Evolutionary conservation across 495 filamentous ascomycete species (phyloP).

Genomic region (Bryoglossum gracile): DNA sequence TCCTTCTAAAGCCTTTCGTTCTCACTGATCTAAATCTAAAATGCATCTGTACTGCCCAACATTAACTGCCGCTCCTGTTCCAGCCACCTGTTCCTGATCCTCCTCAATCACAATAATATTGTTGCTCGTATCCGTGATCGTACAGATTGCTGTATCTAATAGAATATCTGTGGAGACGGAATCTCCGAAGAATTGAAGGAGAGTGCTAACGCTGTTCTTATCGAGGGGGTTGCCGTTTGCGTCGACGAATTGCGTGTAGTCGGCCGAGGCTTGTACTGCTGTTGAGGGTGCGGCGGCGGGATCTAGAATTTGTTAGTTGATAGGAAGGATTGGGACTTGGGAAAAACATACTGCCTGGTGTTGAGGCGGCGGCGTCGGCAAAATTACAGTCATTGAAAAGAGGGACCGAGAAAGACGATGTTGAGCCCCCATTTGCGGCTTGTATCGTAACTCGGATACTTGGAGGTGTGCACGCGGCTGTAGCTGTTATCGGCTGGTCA

Average conservation of each 20-base stretch:
- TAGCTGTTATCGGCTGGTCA: not conserved
- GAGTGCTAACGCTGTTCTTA: not conserved
- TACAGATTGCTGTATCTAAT: not conserved
- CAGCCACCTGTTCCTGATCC: not conserved
- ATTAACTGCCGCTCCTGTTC: not conserved
- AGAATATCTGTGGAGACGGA: not conserved
- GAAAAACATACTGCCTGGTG: not conserved
- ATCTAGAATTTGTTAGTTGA: not conserved
- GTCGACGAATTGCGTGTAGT: conserved; percentile 4
- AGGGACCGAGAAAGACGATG: not conserved
- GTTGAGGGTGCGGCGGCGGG: not conserved
- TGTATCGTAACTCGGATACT: not conserved
- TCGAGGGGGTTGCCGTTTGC: not conserved
- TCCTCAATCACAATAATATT: not conserved
- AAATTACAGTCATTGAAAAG: conserved; percentile 4
- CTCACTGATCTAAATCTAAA: not conserved
- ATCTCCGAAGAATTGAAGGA: conserved; percentile 5
- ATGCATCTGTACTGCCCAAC: not conserved
- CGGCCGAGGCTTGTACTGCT: not conserved
- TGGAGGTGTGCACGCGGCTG: not conserved
- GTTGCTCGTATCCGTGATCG: not conserved
- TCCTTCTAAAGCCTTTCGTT: too few species aligned
- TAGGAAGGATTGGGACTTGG: not conserved
- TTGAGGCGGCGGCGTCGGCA: not conserved
- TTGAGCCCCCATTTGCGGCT: not conserved